Evolutionary conservation across 768 basidiomycete genomes (phyloP), one percentile per base, ranked within the genome.

Genomic region (Hortiboletus campestris): DNA sequence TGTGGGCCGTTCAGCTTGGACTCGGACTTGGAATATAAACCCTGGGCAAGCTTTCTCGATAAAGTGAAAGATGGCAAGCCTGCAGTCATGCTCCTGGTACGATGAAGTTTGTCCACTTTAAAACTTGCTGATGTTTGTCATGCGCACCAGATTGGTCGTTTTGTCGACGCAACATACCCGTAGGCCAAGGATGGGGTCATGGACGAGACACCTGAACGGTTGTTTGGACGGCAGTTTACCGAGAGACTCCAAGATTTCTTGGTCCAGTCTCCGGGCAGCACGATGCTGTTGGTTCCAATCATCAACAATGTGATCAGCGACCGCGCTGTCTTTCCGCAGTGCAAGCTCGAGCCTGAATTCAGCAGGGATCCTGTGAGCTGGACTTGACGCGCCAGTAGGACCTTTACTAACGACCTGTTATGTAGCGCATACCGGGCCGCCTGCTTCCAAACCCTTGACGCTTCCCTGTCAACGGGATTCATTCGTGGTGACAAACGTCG

Each of bases 1-100:
- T 84, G 86, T 56, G 97, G 97, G 0, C 96, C 97, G 2, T 98
- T 82, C 73, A 95, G 93, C 0, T 67, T 80, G 1, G 94, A 96
- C 52, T 71, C 81, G 3, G 86, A 97, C 68, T 76, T 97, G 29
- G 71, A 78, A 17, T 98, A 84, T 74, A 84, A 80, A 58, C 87
- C 89, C 1, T 87, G 91, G 77, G 73, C 76, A 14, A 75, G 77
- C 2, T 73, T 98, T 20, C 59, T 93, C 12, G 72, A 81, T n/a
- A 77, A 76, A n/a, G 73, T 88, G n/a, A 80, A 79, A 61, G 65
- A 71, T 9, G 78, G 76, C 28, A 87, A 85, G 62, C 96, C 96
- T 1, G 78, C 86, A 17, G 87, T 89, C 0, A 67, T 95, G 11
- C 74, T 98, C 17, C 76, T 99, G 51, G 96, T 96, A 67, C 34